phyloP scores from a whole-genome alignment of 257 asterid genomes.

The Solanum appendiculatum region DNA sequence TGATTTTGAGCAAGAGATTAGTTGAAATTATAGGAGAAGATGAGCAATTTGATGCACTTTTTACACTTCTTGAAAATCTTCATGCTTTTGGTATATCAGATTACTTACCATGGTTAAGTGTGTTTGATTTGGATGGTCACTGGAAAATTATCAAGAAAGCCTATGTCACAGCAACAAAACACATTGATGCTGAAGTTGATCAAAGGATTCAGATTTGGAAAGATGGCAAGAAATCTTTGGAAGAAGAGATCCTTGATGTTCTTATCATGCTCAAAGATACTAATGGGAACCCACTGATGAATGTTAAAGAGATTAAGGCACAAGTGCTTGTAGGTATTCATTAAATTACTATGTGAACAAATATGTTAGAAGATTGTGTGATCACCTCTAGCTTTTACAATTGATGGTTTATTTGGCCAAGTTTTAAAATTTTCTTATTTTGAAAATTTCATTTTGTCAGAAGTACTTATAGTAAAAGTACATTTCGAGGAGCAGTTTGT shows the following conservation, averaged over 20 bases:
- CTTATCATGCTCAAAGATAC: neutral
- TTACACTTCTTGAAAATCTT: neutral
- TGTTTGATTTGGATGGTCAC: neutral
- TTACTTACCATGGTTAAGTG: neutral
- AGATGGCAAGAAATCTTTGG: neutral
- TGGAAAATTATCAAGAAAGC: neutral
- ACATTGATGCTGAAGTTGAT: neutral
- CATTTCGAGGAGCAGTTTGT: neutral
- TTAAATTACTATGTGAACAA: neutral
- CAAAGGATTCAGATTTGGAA: neutral
- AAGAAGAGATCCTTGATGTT: constrained; percentile 2
- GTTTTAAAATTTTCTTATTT: neutral
- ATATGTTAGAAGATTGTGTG: neutral
- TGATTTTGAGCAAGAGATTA: neutral
- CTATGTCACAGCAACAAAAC: neutral
- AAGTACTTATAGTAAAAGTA: too few species aligned
- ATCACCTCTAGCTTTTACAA: too few species aligned
- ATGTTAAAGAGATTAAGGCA: neutral
- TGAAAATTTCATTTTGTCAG: neutral
- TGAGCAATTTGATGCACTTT: neutral
- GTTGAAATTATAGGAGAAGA: neutral
- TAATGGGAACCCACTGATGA: neutral
- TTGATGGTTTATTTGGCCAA: too few species aligned
- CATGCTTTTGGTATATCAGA: neutral
- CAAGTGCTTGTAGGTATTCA: neutral